Evolutionary conservation across 2,329 filamentous ascomycete species (phyloP).

Genomic region (Pseudogymnoascus sp.): DNA sequence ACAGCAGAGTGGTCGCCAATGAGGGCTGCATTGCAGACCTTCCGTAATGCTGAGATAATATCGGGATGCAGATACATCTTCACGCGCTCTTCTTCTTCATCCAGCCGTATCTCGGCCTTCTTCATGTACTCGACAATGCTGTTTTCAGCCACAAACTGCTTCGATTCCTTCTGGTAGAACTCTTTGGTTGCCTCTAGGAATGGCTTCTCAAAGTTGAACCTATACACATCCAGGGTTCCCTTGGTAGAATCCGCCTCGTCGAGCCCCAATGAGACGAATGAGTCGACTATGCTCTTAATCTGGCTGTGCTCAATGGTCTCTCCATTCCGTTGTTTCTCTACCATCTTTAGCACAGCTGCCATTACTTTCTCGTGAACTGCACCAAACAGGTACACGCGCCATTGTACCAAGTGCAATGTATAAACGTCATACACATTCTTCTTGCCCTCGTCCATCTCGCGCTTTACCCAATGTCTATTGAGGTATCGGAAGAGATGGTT

Average conservation of each 20-base stretch:
- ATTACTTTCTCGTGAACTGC: slow-evolving; percentile 82
- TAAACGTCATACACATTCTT: slow-evolving; percentile 98
- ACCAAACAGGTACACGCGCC: slow-evolving; percentile 85
- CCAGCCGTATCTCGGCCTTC: slow-evolving; percentile 82
- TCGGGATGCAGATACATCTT: slow-evolving; percentile 85
- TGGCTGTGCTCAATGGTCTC: slow-evolving; percentile 96
- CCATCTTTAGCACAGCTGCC: slow-evolving; percentile 85
- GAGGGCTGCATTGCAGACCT: slow-evolving; percentile 77
- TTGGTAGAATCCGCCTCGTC: slow-evolving; percentile 90
- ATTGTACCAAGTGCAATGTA: slow-evolving; percentile 89
- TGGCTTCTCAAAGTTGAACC: slow-evolving; percentile 82
- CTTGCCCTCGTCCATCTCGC: slow-evolving; percentile 97
- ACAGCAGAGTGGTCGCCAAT: slow-evolving; percentile 80
- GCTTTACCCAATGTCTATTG: slow-evolving; percentile 97
- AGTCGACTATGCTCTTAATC: slow-evolving; percentile 95
- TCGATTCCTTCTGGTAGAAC: slow-evolving; percentile 89
- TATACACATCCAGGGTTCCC: slow-evolving; percentile 90
- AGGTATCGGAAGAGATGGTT: slow-evolving; percentile 95
- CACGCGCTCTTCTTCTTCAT: slow-evolving; percentile 91
- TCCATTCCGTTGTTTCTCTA: slow-evolving; percentile 93
- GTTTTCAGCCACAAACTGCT: slow-evolving; percentile 90
- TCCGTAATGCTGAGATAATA: slow-evolving; percentile 75
- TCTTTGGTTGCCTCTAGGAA: slow-evolving; percentile 76
- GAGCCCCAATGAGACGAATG: slow-evolving; percentile 87
- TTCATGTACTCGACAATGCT: slow-evolving; percentile 99